These are phyloP conservation scores for Dactylonectria macrodidyma DNA, from an alignment of 2,329 filamentous ascomycete species.

Conservation along the genomic window DNA sequence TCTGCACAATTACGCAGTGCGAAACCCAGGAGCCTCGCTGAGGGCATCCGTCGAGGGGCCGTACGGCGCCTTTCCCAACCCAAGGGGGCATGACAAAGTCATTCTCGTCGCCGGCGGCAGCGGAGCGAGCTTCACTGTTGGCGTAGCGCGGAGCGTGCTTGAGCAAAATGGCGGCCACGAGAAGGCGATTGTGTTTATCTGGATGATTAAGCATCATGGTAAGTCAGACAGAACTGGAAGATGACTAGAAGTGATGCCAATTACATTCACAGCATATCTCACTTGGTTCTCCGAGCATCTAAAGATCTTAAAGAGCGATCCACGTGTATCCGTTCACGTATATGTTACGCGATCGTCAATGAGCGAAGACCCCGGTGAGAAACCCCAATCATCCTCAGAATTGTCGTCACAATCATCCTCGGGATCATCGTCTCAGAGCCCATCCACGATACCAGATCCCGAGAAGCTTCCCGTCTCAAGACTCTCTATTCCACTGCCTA, in stretches of 20 bases:
- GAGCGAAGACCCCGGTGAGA: slow-evolving; percentile 24
- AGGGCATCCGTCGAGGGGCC: slow-evolving; percentile 70
- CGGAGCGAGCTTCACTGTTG: slow-evolving; percentile 70
- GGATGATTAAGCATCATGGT: slow-evolving; percentile 57
- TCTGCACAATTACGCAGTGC: slow-evolving; percentile 65
- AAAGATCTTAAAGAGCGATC: slow-evolving; percentile 48
- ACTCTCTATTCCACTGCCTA: slow-evolving; percentile 7
- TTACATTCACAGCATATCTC: slow-evolving; percentile 49
- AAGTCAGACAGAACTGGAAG: slow-evolving; percentile 29
- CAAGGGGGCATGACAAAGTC: slow-evolving; percentile 67
- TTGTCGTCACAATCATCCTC: slow-evolving; percentile 32
- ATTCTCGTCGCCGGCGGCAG: slow-evolving; percentile 74
- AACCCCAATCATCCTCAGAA: slow-evolving; percentile 26
- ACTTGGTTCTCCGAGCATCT: slow-evolving; percentile 57
- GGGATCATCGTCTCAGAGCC: slow-evolving; percentile 30
- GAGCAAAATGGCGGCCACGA: slow-evolving; percentile 41
- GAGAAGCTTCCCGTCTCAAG: slow-evolving; percentile 31
- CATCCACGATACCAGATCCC: slow-evolving; percentile 16
- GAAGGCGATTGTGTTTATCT: slow-evolving; percentile 56
- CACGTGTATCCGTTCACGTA: slow-evolving; percentile 50
- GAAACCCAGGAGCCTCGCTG: slow-evolving; percentile 64
- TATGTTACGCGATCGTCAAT: slow-evolving; percentile 53
- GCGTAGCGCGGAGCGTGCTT: slow-evolving; percentile 56
- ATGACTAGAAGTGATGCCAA: slow-evolving; percentile 5
- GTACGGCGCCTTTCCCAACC: slow-evolving; percentile 70